A percentile compares a stretch with the other conserved stretches of the same genome.
phyloP scores from a whole-genome alignment of 768 basidiomycete species.

The Lentinus tigrinus region DNA sequence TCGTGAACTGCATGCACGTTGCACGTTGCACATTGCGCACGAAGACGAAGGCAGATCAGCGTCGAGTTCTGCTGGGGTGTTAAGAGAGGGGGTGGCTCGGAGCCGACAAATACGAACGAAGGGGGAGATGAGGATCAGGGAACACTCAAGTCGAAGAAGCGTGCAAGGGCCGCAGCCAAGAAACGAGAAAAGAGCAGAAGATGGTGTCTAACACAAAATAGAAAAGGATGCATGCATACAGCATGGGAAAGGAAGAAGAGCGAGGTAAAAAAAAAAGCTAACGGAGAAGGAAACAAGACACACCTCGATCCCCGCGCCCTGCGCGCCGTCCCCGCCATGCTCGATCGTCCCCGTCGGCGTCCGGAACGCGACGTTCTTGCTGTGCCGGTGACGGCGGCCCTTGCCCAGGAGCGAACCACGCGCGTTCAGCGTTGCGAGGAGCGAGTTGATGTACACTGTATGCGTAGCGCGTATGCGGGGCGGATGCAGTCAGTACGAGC shows the following conservation, averaged over 20 bases:
- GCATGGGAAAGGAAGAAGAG: neutral
- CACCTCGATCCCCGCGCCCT: slow-evolving; percentile 7
- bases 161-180: too few species aligned
- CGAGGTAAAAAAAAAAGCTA: neutral
- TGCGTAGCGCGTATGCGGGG: too few species aligned
- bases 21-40: too few species aligned
- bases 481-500: too few species aligned
- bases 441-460: slow-evolving; percentile 22
- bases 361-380: neutral
- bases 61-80: too few species aligned
- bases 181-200: too few species aligned
- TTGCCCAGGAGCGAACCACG: slow-evolving; percentile 14
- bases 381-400: neutral
- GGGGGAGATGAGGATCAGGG: too few species aligned
- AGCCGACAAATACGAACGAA: too few species aligned
- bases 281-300: neutral
- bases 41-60: too few species aligned
- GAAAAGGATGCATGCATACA: neutral
- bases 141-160: too few species aligned
- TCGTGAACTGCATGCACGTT: slow-evolving; percentile 6
- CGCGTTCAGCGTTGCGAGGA: slow-evolving; percentile 22
- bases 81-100: too few species aligned
- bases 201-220: too few species aligned
- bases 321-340: neutral
- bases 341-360: slow-evolving; percentile 5